phyloP scores from a whole-genome alignment of 2,329 filamentous ascomycete species.

The Arthrobotrys sinensis region DNA sequence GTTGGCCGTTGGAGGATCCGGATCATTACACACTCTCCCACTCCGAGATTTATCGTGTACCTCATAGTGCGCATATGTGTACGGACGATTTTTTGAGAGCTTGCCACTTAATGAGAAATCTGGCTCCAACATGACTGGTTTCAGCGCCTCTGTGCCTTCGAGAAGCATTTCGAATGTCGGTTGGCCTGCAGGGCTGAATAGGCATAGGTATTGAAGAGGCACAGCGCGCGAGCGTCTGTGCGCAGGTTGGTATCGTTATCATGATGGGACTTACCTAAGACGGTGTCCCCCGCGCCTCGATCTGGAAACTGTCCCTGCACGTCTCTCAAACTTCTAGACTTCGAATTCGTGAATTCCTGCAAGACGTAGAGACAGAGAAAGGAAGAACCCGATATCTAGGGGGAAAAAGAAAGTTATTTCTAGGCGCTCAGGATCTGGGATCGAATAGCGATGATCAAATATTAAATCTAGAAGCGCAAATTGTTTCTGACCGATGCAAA shows the following conservation, averaged over 20 bases:
- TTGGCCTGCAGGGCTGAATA: conserved; percentile 7
- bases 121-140: conserved; percentile 12
- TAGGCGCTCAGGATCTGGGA: not conserved
- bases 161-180: conserved; percentile 6
- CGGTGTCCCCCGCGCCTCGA: not conserved
- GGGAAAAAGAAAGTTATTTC: not conserved
- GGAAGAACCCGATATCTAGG: not conserved
- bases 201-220: not conserved
- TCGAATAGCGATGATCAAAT: not conserved
- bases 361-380: not conserved
- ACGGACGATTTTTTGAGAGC: not conserved
- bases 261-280: conserved; percentile 12
- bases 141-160: conserved; percentile 5
- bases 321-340: not conserved
- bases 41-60: not conserved
- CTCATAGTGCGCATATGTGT: not conserved
- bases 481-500: conserved; percentile 8
- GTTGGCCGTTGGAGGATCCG: not conserved
- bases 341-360: conserved; percentile 16
- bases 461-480: conserved; percentile 5
- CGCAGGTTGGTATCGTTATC: conserved; percentile 4
- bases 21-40: too few species aligned
- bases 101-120: not conserved
- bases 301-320: conserved; percentile 1
- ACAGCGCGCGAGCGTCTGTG: conserved; percentile 5